Evolutionary conservation across 192 early-diverging fungal genomes (phyloP).

Genomic region (Backusella mclennaniae): DNA sequence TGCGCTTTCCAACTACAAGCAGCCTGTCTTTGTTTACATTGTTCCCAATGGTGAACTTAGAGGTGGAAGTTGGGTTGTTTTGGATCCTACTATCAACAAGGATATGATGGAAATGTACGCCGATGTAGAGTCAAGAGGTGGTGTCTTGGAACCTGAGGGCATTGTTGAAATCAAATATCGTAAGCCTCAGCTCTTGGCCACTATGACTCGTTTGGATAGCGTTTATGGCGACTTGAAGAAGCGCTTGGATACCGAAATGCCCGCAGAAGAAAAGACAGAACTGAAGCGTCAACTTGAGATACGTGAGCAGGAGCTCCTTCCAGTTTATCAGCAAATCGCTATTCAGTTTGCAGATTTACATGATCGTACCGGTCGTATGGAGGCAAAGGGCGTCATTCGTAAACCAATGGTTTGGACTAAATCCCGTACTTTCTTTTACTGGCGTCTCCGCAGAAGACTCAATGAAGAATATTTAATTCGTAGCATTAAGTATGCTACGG

Average conservation of each 20-base stretch:
- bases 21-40: conserved; percentile 98
- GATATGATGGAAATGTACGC: conserved; percentile 99
- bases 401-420: conserved; percentile 76
- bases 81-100: conserved; percentile 94
- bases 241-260: conserved; percentile 45
- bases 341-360: conserved; percentile 97
- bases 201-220: conserved; percentile 89
- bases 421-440: conserved; percentile 87
- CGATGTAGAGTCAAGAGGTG: conserved; percentile 83
- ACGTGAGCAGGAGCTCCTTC: conserved; percentile 82
- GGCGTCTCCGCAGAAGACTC: conserved; percentile 81
- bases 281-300: conserved; percentile 69
- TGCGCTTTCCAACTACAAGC: conserved; percentile 88
- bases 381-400: conserved; percentile 89
- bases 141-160: conserved; percentile 95
- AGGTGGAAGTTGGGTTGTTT: conserved; percentile 97
- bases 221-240: conserved; percentile 72
- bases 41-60: conserved; percentile 92
- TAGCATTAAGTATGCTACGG: conserved; percentile 44
- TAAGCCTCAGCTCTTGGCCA: conserved; percentile 84
- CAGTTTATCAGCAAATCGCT: conserved; percentile 92
- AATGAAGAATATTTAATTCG: conserved; percentile 74
- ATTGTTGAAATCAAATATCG: conserved; percentile 98
- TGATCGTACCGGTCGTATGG: conserved; percentile 93
- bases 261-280: conserved; percentile 62